Evolutionary conservation across 345 rosid genomes (phyloP).

Genomic region (Stellera chamaejasme): DNA sequence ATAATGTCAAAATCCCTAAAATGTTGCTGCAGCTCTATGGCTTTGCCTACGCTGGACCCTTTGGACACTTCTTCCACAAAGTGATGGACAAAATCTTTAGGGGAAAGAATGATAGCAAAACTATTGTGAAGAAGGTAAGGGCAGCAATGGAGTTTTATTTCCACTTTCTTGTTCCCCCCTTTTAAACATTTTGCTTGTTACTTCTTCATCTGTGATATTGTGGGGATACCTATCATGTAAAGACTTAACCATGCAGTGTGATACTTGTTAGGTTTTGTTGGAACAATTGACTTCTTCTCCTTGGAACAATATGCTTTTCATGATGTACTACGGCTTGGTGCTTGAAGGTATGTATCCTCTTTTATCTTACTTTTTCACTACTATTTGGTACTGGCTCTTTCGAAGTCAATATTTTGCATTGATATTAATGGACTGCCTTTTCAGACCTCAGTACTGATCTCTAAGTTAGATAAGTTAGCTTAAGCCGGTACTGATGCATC

Average conservation of each 20-base stretch:
- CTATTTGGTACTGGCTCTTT: too few species aligned
- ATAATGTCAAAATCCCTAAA: not conserved
- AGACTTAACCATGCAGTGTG: not conserved
- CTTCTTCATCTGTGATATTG: not conserved
- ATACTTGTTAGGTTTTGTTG: slow-evolving; percentile 54
- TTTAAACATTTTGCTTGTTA: not conserved
- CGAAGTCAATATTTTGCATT: too few species aligned
- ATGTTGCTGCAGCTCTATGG: slow-evolving; percentile 58
- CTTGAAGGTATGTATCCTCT: slow-evolving; percentile 54
- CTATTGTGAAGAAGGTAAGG: slow-evolving; percentile 76
- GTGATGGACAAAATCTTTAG: slow-evolving; percentile 70
- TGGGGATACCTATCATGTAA: not conserved
- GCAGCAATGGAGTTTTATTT: not conserved
- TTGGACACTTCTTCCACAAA: slow-evolving; percentile 84
- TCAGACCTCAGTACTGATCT: too few species aligned
- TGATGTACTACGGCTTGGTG: slow-evolving; percentile 84
- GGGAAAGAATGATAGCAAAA: slow-evolving; percentile 60
- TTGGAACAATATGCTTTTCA: slow-evolving; percentile 82
- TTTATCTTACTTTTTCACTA: too few species aligned
- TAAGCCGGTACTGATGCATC: too few species aligned
- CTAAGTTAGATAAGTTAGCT: too few species aligned
- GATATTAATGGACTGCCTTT: too few species aligned
- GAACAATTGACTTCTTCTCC: slow-evolving; percentile 82
- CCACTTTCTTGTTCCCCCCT: not conserved
- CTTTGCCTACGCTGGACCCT: slow-evolving; percentile 84